Conservation (phyloP, 2,329 filamentous ascomycete species). For the Cladosporium sp. region DNA sequence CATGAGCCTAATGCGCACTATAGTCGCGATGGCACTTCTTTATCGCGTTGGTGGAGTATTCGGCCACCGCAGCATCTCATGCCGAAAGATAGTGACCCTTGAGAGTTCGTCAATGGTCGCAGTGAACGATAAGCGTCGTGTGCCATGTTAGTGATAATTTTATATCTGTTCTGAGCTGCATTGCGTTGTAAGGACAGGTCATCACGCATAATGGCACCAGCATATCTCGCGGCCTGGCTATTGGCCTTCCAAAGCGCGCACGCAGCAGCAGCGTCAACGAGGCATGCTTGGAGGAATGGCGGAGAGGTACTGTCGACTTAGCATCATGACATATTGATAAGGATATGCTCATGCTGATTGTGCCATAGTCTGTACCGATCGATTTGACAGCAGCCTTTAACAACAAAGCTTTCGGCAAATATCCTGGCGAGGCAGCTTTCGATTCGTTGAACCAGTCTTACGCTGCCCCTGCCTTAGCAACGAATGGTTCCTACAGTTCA, state of each 20-base stretch:
- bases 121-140: background rate
- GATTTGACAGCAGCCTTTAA: constrained; percentile 29
- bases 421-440: constrained; percentile 34
- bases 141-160: background rate
- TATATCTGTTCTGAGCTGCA: background rate
- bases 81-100: background rate
- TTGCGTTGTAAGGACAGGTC: background rate
- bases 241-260: background rate
- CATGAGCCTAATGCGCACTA: background rate
- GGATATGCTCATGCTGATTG: background rate
- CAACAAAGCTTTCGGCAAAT: constrained; percentile 35
- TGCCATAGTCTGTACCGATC: constrained; percentile 20
- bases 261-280: background rate
- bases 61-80: background rate
- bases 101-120: background rate
- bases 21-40: background rate
- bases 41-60: background rate
- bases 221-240: background rate
- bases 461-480: constrained; percentile 35
- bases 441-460: constrained; percentile 29
- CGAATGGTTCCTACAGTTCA: constrained; percentile 30
- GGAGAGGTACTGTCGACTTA: background rate
- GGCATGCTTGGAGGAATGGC: background rate
- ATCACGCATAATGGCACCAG: background rate
- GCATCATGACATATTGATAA: background rate